phyloP scores from a whole-genome alignment of 371 early-diverging fungal genomes.

The Mortierella sp. region DNA sequence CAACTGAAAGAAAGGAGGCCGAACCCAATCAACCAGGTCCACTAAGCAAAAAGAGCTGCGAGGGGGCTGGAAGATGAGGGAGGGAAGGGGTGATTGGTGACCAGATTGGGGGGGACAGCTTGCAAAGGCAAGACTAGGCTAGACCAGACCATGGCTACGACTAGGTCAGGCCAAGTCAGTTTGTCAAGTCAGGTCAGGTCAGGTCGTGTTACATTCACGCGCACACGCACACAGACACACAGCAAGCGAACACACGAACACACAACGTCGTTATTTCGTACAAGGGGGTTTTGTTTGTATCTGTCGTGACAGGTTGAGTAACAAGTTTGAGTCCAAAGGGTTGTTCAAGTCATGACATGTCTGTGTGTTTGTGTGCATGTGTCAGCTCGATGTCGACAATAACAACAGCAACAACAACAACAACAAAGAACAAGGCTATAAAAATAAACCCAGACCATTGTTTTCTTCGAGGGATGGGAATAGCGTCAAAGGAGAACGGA shows the following conservation, averaged over 20 bases:
- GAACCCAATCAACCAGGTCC: background rate
- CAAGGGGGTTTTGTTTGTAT: background rate
- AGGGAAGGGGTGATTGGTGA: background rate
- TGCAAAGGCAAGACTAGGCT: background rate
- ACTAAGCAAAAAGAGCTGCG: background rate
- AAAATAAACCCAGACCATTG: background rate
- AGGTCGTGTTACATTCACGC: background rate
- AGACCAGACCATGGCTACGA: background rate
- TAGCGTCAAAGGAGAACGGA: conserved; percentile 1
- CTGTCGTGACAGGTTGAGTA: background rate
- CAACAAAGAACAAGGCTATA: background rate
- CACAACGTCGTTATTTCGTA: background rate
- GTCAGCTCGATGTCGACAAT: background rate
- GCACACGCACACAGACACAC: background rate
- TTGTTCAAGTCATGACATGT: background rate
- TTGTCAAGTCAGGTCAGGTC: background rate
- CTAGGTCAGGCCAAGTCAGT: background rate
- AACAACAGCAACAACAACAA: background rate
- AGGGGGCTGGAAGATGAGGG: background rate
- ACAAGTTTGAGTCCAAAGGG: too few relatives aligned
- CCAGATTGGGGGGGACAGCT: background rate
- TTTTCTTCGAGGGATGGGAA: background rate
- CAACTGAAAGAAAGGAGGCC: conserved; percentile 2
- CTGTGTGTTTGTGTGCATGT: background rate
- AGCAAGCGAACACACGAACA: background rate